Evolutionary conservation across 2,329 filamentous ascomycete genomes (phyloP), one percentile per base, ranked within the genome.

Genomic region (Cadophora luteo-olivacea): DNA sequence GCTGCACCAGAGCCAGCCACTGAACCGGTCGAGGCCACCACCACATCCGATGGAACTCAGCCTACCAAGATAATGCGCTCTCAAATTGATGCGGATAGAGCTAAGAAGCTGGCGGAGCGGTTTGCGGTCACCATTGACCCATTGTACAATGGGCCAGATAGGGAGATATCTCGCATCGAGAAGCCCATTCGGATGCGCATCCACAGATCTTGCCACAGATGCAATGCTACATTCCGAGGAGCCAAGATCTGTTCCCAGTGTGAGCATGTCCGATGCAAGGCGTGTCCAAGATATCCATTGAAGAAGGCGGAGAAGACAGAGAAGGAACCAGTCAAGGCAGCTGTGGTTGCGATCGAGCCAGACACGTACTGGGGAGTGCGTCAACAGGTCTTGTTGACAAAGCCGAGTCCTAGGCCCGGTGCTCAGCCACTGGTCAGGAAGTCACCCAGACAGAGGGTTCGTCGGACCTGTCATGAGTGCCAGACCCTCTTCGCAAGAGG

Each of bases 131-230:
- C 75, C 24, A 75, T 81, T 48, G 77, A 79, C n/a, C 73, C 77
- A 14, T 41, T 68, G 16, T 61, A 68, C 3, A 57, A 58, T 24
- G 58, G 70, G 63, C 63, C 68, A 25, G 70, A 75, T 55, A 69
- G 82, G 67, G 72, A 75, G 33, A 68, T 70, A 4, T 70, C 68
- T 57, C 89, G 91, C 54, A 86, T 92, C 65, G 89, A 93, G 78
- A 93, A 92, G 82, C 86, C 91, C 14, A 91, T 93, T 72, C 89
- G 91, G 68, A 91, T 94, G 86, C 89, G 92, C 65, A 87, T 94
- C 64, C 91, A 92, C 78, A 88, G 90, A 73, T 90, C 87, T 71
- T 97, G 94, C 80, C 94, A 97, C 80, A 85, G 87, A 73, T 97
- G 94, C 82, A 87, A 89, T 68, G 87, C 90, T 16, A 86, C 87